Percentiles rank a stretch among this genome's conserved stretches.
phyloP scores from a whole-genome alignment of 805 yeast species.

The Brettanomyces custersianus region DNA sequence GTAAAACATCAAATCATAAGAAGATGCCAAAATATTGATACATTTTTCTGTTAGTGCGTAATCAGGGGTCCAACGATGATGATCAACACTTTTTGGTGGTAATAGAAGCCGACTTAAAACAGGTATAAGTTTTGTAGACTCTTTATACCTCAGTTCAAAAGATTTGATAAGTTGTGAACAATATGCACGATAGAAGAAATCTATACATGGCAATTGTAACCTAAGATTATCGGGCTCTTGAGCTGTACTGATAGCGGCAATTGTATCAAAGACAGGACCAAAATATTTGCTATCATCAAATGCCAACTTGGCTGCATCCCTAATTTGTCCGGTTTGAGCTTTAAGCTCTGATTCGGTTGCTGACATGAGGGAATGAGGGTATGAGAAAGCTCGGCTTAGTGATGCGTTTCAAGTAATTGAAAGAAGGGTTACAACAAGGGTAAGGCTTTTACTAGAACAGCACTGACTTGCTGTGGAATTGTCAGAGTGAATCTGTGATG shows the following conservation, averaged over 20 bases:
- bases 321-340: constrained; percentile 7
- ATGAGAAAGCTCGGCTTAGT: background rate
- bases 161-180: constrained; percentile 14
- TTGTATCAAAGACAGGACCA: constrained; percentile 10
- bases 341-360: background rate
- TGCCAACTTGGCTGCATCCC: constrained; percentile 12
- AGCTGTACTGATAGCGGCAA: constrained; percentile 8
- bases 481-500: too few species aligned
- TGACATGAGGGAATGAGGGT: background rate
- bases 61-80: constrained; percentile 10
- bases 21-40: constrained; percentile 30
- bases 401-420: background rate
- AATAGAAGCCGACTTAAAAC: constrained; percentile 16
- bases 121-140: constrained; percentile 14
- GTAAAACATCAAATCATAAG: constrained; percentile 35
- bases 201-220: constrained; percentile 17
- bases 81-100: constrained; percentile 7
- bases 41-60: constrained; percentile 16
- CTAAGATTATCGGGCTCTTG: constrained; percentile 8
- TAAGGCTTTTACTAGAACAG: too few species aligned
- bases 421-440: background rate
- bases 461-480: too few species aligned
- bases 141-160: constrained; percentile 12
- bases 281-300: constrained; percentile 10
- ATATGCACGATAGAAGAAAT: constrained; percentile 19